Evolutionary conservation across 2,329 filamentous ascomycete genomes (phyloP), one percentile per base, ranked within the genome.

Genomic region (Colletotrichum graminicola): DNA sequence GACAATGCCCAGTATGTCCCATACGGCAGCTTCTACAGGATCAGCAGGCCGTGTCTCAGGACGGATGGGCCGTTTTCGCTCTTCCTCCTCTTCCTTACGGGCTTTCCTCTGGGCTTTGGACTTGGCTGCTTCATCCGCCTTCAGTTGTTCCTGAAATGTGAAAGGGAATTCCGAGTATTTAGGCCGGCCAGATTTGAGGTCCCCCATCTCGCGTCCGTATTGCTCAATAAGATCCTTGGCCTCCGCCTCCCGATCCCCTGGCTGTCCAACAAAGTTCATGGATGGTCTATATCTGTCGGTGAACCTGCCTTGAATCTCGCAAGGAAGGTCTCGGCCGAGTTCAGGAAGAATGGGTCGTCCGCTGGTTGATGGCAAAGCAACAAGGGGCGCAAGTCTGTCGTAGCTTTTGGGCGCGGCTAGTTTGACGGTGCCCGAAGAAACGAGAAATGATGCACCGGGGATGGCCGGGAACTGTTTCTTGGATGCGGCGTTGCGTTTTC

Each of bases 1-100:
- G 18, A 88, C 83, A 57, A 87, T 83, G 23, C 85, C 86, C 72
- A 87, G 82, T 0, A 84, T 81, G 75, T 89, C 87, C 86, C 87
- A 89, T 3, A 82, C 83, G 32, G 85, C 85, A 32, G 83, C 86
- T 67, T 85, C 85, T 21, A 82, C 79, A 12, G 81, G 78, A 59
- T 87, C 83, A 11, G 75, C 72, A 1, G 87, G 87, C 7, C 85
- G 84, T 4, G 76, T 80, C 5, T 80, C 79, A 39, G 83, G 73
- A n/a, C 84, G 84, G 32, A 84, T 77, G 78, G 82, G 81, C 60
- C 83, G 84, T 43, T 75, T 79, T 26, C 80, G 78, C 67, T 81
- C 83, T 66, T 81, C 80, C 67, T 84, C 82, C 62, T 78, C 70
- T 52, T 84, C 80, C 71, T 82, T 84, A 66, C 82, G 82, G n/a